These are phyloP conservation scores for Lipomyces kockii DNA, from an alignment of 805 yeast species.

Conservation along the genomic window DNA sequence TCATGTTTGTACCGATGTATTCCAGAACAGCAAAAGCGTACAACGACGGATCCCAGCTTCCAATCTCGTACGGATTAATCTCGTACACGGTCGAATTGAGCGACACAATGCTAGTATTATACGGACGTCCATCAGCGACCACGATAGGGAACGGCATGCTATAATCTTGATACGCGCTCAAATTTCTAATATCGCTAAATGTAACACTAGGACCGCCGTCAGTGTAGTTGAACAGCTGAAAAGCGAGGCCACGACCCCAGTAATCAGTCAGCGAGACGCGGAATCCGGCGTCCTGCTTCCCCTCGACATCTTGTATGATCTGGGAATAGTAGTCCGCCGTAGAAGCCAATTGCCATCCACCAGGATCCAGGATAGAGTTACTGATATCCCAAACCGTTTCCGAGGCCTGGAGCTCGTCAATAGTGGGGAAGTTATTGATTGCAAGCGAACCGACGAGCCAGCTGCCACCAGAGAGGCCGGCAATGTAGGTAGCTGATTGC, in stretches of 20 bases:
- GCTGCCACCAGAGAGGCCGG: slow-evolving; percentile 82
- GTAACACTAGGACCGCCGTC: slow-evolving; percentile 68
- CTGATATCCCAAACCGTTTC: slow-evolving; percentile 66
- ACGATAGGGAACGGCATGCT: slow-evolving; percentile 75
- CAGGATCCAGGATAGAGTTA: slow-evolving; percentile 59
- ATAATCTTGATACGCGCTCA: slow-evolving; percentile 62
- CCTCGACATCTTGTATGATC: slow-evolving; percentile 52
- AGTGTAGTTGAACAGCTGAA: slow-evolving; percentile 67
- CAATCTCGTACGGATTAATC: slow-evolving; percentile 68
- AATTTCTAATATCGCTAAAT: slow-evolving; percentile 61
- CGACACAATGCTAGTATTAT: slow-evolving; percentile 57
- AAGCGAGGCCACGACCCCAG: slow-evolving; percentile 78
- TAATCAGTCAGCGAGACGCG: slow-evolving; percentile 70
- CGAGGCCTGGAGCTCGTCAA: slow-evolving; percentile 57
- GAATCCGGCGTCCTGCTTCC: slow-evolving; percentile 67
- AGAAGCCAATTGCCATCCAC: slow-evolving; percentile 58
- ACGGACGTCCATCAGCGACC: slow-evolving; percentile 54
- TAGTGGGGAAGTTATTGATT: slow-evolving; percentile 69
- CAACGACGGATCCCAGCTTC: slow-evolving; percentile 85
- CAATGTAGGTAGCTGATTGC: slow-evolving; percentile 67
- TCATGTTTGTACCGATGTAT: slow-evolving; percentile 70
- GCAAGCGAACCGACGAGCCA: slow-evolving; percentile 76
- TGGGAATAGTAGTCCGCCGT: slow-evolving; percentile 53
- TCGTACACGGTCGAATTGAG: slow-evolving; percentile 66
- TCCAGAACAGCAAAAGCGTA: slow-evolving; percentile 66